Evolutionary conservation across 2,329 filamentous ascomycete genomes (phyloP).

Genomic region (Diaporthe citriasiana): DNA sequence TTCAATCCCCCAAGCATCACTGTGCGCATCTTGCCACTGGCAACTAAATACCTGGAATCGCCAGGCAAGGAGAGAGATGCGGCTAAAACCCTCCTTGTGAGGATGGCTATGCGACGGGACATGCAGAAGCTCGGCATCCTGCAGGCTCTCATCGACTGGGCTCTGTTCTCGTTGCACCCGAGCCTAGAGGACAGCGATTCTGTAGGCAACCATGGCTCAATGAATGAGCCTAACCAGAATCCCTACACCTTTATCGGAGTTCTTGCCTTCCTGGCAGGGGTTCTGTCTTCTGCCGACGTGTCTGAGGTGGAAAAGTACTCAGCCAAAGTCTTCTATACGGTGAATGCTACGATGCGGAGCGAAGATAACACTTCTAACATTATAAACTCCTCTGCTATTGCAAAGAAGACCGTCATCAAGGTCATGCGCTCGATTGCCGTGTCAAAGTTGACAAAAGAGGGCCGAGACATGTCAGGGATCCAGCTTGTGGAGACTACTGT

Average conservation of each 20-base stretch:
- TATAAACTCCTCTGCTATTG: constrained; percentile 81
- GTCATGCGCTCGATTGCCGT: constrained; percentile 82
- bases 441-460: constrained; percentile 70
- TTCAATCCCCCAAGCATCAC: constrained; percentile 77
- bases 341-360: constrained; percentile 62
- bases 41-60: constrained; percentile 77
- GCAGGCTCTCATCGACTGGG: constrained; percentile 77
- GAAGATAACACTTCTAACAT: constrained; percentile 63
- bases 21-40: constrained; percentile 77
- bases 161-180: constrained; percentile 71
- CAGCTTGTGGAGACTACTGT: constrained; percentile 84
- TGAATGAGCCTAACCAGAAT: constrained; percentile 55
- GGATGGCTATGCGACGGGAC: constrained; percentile 85
- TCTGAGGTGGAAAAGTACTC: constrained; percentile 80
- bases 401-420: constrained; percentile 87
- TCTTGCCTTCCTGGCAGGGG: constrained; percentile 82
- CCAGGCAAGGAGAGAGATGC: constrained; percentile 92
- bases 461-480: constrained; percentile 57
- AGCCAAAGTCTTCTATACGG: constrained; percentile 73
- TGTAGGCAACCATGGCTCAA: constrained; percentile 38
- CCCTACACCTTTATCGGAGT: constrained; percentile 85
- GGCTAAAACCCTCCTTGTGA: constrained; percentile 85
- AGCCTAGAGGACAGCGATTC: constrained; percentile 47
- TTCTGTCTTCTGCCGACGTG: constrained; percentile 79
- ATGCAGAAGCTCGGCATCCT: constrained; percentile 86